phyloP scores from a whole-genome alignment of 768 basidiomycete genomes.

The Gyrodon lividus region DNA sequence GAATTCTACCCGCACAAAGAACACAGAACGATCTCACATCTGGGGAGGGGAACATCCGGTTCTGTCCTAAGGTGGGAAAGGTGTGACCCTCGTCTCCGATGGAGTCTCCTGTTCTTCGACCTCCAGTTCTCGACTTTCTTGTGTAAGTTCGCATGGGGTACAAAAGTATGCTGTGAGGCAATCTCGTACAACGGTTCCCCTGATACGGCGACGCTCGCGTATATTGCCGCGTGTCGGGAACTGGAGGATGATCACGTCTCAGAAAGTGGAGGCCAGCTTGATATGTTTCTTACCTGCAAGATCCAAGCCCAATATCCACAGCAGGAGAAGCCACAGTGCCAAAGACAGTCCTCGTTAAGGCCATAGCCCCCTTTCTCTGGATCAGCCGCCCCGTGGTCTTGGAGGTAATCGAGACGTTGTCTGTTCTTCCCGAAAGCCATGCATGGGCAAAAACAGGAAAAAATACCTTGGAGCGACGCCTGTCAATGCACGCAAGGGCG shows the following conservation, averaged over 20 bases:
- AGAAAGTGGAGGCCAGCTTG: neutral
- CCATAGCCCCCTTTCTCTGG: slow-evolving; percentile 35
- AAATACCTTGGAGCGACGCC: neutral
- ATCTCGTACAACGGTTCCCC: slow-evolving; percentile 42
- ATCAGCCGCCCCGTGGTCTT: slow-evolving; percentile 30
- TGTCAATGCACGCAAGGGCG: neutral
- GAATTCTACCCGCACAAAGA: too few species aligned
- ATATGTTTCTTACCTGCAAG: neutral
- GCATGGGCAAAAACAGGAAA: slow-evolving; percentile 39
- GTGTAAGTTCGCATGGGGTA: slow-evolving; percentile 46
- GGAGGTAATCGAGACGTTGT: slow-evolving; percentile 34
- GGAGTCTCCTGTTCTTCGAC: slow-evolving; percentile 36
- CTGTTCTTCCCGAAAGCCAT: slow-evolving; percentile 38
- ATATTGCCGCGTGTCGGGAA: slow-evolving; percentile 37
- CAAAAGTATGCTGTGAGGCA: slow-evolving; percentile 43
- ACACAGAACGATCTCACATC: too few species aligned
- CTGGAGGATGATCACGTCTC: slow-evolving; percentile 8
- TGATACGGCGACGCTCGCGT: slow-evolving; percentile 46
- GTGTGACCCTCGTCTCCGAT: neutral
- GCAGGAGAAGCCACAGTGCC: slow-evolving; percentile 8
- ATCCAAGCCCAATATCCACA: slow-evolving; percentile 3
- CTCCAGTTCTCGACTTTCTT: slow-evolving; percentile 47
- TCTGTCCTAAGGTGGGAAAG: neutral
- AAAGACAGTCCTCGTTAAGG: slow-evolving; percentile 16
- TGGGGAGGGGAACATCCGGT: neutral